A percentile compares a stretch with the other conserved stretches of the same genome.
Evolutionary conservation across 2,329 filamentous ascomycete species (phyloP).

Genomic region (Chrysoporthe austroafricana): DNA sequence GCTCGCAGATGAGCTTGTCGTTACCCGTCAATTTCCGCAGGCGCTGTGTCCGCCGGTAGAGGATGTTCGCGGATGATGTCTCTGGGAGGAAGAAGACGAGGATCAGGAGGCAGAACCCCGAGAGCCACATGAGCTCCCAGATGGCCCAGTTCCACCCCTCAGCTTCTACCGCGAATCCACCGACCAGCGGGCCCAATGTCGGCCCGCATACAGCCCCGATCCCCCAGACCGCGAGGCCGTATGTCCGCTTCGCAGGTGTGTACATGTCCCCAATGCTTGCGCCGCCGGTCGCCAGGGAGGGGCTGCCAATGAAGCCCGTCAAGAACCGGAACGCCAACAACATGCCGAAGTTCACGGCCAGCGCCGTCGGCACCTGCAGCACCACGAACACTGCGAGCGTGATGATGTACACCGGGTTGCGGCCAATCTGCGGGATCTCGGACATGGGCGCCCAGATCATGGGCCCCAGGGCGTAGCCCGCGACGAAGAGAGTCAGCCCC

Average conservation of each 20-base stretch:
- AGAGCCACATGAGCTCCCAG: constrained; percentile 67
- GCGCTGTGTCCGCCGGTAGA: constrained; percentile 55
- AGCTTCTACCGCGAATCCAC: constrained; percentile 60
- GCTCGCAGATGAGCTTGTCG: constrained; percentile 55
- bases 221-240: constrained; percentile 63
- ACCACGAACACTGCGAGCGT: constrained; percentile 72
- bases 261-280: constrained; percentile 58
- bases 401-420: constrained; percentile 68
- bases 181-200: constrained; percentile 63
- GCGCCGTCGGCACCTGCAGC: constrained; percentile 64
- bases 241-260: constrained; percentile 59
- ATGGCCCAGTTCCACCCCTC: constrained; percentile 65
- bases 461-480: constrained; percentile 67
- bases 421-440: constrained; percentile 68
- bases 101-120: constrained; percentile 58
- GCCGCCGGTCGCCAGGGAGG: constrained; percentile 63
- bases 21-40: constrained; percentile 44
- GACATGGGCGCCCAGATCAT: constrained; percentile 68
- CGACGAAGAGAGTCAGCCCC: constrained; percentile 65
- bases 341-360: constrained; percentile 65
- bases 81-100: constrained; percentile 68
- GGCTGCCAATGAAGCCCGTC: constrained; percentile 68
- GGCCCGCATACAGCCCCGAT: constrained; percentile 47
- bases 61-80: constrained; percentile 57
- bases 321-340: constrained; percentile 67